phyloP scores from a whole-genome alignment of 2,329 filamentous ascomycete species.

The Verticillium tricorpus region DNA sequence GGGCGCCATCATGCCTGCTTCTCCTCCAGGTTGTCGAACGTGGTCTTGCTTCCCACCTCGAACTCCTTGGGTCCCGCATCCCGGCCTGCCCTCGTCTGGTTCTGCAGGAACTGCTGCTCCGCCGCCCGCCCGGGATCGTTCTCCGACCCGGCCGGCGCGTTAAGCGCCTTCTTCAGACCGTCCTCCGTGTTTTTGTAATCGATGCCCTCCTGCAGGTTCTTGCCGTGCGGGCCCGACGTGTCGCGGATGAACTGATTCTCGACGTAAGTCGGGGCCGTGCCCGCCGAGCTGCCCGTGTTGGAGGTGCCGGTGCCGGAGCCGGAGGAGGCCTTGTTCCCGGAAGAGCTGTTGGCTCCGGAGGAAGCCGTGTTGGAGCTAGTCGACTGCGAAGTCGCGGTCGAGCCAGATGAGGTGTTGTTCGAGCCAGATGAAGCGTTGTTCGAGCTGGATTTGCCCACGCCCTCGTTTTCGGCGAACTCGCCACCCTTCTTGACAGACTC shows the following conservation, averaged over 20 bases:
- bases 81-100: slow-evolving; percentile 15
- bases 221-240: slow-evolving; percentile 33
- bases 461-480: slow-evolving; percentile 55
- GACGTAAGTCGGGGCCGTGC: slow-evolving; percentile 33
- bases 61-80: slow-evolving; percentile 21
- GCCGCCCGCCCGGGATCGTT: slow-evolving; percentile 43
- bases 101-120: slow-evolving; percentile 34
- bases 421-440: not conserved
- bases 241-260: slow-evolving; percentile 26
- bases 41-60: slow-evolving; percentile 18
- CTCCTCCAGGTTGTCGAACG: slow-evolving; percentile 25
- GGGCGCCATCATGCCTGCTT: slow-evolving; percentile 5
- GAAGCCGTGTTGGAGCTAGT: slow-evolving; percentile 38
- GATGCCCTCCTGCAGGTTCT: slow-evolving; percentile 33
- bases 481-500: slow-evolving; percentile 62
- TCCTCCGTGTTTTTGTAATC: slow-evolving; percentile 27
- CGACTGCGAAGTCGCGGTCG: not conserved
- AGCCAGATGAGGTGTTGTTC: not conserved
- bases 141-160: slow-evolving; percentile 38
- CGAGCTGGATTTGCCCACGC: slow-evolving; percentile 28
- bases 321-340: slow-evolving; percentile 1
- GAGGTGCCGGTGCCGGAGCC: slow-evolving; percentile 6
- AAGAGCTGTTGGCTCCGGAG: slow-evolving; percentile 19
- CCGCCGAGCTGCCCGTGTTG: slow-evolving; percentile 5
- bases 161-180: slow-evolving; percentile 32